Conservation (phyloP, 805 yeast genomes). For the Lipomyces chichibuensis region DNA sequence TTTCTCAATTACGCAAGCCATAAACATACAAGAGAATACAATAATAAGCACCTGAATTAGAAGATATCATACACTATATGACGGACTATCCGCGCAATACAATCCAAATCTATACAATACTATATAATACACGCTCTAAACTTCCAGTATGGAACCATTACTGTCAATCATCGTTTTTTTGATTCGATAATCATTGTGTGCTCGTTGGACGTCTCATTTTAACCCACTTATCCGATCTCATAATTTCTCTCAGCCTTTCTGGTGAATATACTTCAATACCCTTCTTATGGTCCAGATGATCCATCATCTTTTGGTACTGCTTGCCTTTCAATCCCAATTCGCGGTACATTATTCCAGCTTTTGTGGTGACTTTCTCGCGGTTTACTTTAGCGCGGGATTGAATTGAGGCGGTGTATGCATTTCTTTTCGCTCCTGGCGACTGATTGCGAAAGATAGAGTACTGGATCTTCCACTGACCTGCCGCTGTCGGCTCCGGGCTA, state of each 20-base stretch:
- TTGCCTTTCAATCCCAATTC: conserved; percentile 42
- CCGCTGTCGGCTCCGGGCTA: conserved; percentile 16
- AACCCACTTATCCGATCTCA: not conserved
- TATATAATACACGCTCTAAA: not conserved
- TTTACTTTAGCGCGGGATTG: not conserved
- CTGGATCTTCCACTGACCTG: conserved; percentile 15
- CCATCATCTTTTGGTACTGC: conserved; percentile 32
- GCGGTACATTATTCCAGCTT: conserved; percentile 37
- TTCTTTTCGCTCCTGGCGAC: not conserved
- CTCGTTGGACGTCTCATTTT: not conserved
- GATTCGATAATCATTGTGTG: not conserved
- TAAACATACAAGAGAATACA: not conserved
- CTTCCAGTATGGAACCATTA: not conserved
- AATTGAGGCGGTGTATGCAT: not conserved
- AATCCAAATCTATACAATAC: no score
- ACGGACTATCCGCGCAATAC: not conserved
- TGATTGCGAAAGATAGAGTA: conserved; percentile 9
- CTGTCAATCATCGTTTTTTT: not conserved
- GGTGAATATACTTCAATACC: conserved; percentile 20
- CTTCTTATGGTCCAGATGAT: conserved; percentile 30
- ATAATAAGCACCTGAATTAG: no score
- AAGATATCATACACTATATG: not conserved
- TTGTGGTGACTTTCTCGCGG: conserved; percentile 27
- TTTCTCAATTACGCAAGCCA: no score
- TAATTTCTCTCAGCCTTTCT: conserved; percentile 7